Evolutionary conservation across 1,139 yeast species (phyloP).

Genomic region (Candida mesenterica): DNA sequence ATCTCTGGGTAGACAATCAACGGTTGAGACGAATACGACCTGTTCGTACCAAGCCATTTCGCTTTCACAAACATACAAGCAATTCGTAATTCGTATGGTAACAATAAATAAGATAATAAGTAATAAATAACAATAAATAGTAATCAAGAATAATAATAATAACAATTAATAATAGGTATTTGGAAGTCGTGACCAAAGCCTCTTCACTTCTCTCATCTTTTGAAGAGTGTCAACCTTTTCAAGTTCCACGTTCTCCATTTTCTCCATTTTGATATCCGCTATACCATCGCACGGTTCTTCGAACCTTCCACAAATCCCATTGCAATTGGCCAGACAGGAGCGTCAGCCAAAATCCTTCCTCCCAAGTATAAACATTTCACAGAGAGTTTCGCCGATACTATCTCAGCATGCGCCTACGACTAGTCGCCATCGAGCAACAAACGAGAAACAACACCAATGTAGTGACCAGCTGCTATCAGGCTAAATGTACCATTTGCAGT

Average conservation of each 20-base stretch:
- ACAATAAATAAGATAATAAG: constrained; percentile 1
- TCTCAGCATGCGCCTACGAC: constrained; percentile 12
- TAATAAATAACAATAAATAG: constrained; percentile 8
- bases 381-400: constrained; percentile 50
- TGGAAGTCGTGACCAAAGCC: constrained; percentile 3
- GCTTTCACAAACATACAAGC: too few relatives aligned
- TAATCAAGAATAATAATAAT: constrained; percentile 4
- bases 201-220: background rate
- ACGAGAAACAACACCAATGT: background rate
- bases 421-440: constrained; percentile 2
- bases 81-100: too few relatives aligned
- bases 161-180: constrained; percentile 2
- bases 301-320: constrained; percentile 73
- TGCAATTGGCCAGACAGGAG: constrained; percentile 82
- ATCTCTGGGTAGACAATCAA: too few relatives aligned
- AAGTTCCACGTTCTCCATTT: constrained; percentile 6
- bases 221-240: too few relatives aligned
- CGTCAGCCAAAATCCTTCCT: constrained; percentile 71
- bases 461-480: constrained; percentile 6
- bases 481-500: constrained; percentile 57
- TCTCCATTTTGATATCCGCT: constrained; percentile 4
- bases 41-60: too few relatives aligned
- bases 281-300: constrained; percentile 52
- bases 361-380: constrained; percentile 62
- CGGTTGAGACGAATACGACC: too few relatives aligned